phyloP scores from a whole-genome alignment of 1,284 basidiomycete species.

The Ganoderma meredithae region DNA sequence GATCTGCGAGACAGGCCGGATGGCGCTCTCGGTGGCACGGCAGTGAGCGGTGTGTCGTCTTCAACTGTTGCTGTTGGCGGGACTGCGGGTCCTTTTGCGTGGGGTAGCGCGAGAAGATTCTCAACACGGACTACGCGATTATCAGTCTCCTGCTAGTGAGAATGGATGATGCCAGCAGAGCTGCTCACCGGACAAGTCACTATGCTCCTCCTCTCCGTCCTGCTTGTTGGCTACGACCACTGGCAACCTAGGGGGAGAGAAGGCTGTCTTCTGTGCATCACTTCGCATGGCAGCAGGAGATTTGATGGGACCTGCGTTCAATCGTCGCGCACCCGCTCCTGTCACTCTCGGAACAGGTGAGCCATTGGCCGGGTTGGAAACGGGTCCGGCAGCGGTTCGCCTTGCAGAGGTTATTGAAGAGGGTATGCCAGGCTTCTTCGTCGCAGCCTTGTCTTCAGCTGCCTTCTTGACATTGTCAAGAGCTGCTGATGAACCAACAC shows the following conservation, averaged over 20 bases:
- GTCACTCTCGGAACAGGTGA: conserved; percentile 17
- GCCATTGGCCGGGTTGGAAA: conserved; percentile 18
- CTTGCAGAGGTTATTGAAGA: conserved; percentile 30
- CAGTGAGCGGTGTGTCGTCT: conserved; percentile 12
- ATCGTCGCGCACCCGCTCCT: conserved; percentile 16
- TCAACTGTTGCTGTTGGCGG: not conserved
- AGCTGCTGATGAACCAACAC: conserved; percentile 12
- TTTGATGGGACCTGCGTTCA: conserved; percentile 12
- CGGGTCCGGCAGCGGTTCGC: conserved; percentile 18
- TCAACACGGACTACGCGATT: conserved; percentile 34
- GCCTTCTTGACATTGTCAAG: conserved; percentile 26
- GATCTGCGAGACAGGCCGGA: conserved; percentile 27
- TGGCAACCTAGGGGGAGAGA: conserved; percentile 36
- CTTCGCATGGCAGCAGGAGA: conserved; percentile 22
- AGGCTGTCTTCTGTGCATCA: conserved; percentile 26
- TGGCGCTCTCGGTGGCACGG: conserved; percentile 25
- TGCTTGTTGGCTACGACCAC: conserved; percentile 19
- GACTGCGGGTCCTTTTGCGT: conserved; percentile 30
- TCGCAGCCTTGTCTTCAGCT: conserved; percentile 19
- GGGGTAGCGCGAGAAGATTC: conserved; percentile 34
- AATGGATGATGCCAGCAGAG: not conserved
- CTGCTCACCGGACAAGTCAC: conserved; percentile 34
- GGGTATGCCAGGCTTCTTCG: conserved; percentile 2
- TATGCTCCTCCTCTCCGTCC: conserved; percentile 17
- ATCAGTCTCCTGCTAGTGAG: conserved; percentile 4